Evolutionary conservation across 345 rosid species (phyloP), one percentile per base, ranked within the genome.

Genomic region (Toxicodendron radicans): DNA sequence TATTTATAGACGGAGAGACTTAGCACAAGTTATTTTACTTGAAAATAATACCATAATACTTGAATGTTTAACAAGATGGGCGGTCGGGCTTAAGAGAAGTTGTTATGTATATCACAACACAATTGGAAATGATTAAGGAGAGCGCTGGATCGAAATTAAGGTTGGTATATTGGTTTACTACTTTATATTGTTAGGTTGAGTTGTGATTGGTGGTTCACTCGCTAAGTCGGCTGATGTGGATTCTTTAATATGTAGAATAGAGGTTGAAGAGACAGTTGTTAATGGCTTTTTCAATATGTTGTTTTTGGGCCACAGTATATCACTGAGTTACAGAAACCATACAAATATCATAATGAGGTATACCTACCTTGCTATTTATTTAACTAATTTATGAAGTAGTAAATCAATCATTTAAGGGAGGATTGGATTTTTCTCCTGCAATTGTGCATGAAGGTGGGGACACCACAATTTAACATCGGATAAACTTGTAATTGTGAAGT

Each of bases 231-330:
- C 3, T 35, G 5, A 3, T 10, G 21, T 52, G 70, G 60, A 20
- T 71, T 73, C 41, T 27, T 67, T 5, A 20, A 35, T 73, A 71
- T 80, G 58, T 87, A 95, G 99, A 58, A 79, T 93, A 72, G 99
- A 91, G 78, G 79, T 95, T 62, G 97, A 95, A 79, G 99, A 95
- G 87, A 78, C 83, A 38, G 83, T 75, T 66, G 90, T 93, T 79
- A 86, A 82, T 73, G 99, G 99, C 52, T 87, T 97, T 46, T 95
- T 95, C 86, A 93, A 82, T 84, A 95, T 93, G 99, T 64, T 90
- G 77, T 93, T 95, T 82, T 79, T 95, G 69, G 93, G 97, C 70
- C 85, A 87, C 78, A 90, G 91, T 71, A 93, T 95, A 68, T 90
- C 99, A 3, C 77, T 93, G 24, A 92, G 88, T 13, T 95, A 95